These are phyloP conservation scores for Sporothrix luriei DNA, from an alignment of 2,329 filamentous ascomycete genomes.

Conservation along the genomic window DNA sequence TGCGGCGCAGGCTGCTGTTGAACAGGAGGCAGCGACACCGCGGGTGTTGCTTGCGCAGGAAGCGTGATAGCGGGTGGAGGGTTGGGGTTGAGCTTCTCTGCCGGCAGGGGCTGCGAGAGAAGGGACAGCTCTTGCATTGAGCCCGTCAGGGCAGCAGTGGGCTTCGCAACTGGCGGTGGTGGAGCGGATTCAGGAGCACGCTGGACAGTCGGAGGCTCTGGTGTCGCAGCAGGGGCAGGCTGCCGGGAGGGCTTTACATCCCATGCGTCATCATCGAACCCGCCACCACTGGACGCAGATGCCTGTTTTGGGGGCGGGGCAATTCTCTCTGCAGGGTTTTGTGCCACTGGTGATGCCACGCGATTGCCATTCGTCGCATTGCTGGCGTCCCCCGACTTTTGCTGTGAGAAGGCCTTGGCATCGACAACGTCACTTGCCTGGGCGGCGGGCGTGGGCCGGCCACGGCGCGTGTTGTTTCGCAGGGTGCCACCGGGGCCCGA, in stretches of 20 bases:
- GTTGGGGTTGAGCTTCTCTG: constrained; percentile 46
- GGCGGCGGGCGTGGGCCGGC: constrained; percentile 81
- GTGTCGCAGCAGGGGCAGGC: constrained; percentile 43
- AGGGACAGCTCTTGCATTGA: constrained; percentile 64
- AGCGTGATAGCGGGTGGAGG: constrained; percentile 42
- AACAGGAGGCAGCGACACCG: constrained; percentile 37
- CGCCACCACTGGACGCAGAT: constrained; percentile 44
- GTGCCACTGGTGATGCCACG: constrained; percentile 43
- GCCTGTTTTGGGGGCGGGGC: constrained; percentile 23
- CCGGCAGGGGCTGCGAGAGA: constrained; percentile 56
- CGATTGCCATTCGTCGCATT: constrained; percentile 40
- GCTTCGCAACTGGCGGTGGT: constrained; percentile 41
- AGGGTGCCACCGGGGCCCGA: constrained; percentile 88
- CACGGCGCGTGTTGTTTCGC: constrained; percentile 92
- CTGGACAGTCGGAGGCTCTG: constrained; percentile 46
- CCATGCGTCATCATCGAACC: constrained; percentile 98
- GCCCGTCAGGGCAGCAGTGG: constrained; percentile 62
- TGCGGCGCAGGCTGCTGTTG: constrained; percentile 41
- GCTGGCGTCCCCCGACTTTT: constrained; percentile 50
- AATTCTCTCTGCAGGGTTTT: constrained; percentile 33
- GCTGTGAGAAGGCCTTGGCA: constrained; percentile 76
- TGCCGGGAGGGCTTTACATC: constrained; percentile 83
- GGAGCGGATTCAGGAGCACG: constrained; percentile 45
- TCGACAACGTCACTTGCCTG: constrained; percentile 85
- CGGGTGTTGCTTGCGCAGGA: constrained; percentile 42